Evolutionary conservation across 306 rosid genomes (phyloP).

Genomic region (Glycine tomentella): DNA sequence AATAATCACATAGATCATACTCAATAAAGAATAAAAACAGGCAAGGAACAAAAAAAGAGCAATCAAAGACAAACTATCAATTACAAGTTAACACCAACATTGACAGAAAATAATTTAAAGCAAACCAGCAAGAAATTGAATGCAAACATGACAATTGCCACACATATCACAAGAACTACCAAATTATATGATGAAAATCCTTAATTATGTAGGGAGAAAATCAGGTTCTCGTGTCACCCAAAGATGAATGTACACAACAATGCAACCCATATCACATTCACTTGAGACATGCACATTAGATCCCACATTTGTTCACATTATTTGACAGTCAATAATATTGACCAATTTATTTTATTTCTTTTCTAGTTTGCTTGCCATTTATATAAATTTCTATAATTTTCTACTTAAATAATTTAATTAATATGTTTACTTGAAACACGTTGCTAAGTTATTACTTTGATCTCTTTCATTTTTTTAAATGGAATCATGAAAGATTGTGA

Average conservation of each 20-base stretch:
- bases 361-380: neutral
- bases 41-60: neutral
- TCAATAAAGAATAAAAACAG: conserved; percentile 27
- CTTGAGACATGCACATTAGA: conserved; percentile 5
- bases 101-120: neutral
- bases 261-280: conserved; percentile 4
- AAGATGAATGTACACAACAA: conserved; percentile 33
- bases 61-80: neutral
- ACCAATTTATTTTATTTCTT: conserved; percentile 5
- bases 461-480: neutral
- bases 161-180: neutral
- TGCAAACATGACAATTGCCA: neutral
- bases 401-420: neutral
- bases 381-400: neutral
- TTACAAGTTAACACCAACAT: conserved; percentile 18
- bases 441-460: neutral
- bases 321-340: conserved; percentile 4
- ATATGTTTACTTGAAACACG: neutral
- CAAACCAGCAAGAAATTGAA: neutral
- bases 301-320: conserved; percentile 5
- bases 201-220: conserved; percentile 10
- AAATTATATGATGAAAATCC: conserved; percentile 29
- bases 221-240: conserved; percentile 1
- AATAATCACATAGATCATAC: conserved; percentile 28
- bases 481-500: conserved; percentile 12